Evolutionary conservation across 176 grass and related monocot genomes (phyloP).

Genomic region (Avena sativa): DNA sequence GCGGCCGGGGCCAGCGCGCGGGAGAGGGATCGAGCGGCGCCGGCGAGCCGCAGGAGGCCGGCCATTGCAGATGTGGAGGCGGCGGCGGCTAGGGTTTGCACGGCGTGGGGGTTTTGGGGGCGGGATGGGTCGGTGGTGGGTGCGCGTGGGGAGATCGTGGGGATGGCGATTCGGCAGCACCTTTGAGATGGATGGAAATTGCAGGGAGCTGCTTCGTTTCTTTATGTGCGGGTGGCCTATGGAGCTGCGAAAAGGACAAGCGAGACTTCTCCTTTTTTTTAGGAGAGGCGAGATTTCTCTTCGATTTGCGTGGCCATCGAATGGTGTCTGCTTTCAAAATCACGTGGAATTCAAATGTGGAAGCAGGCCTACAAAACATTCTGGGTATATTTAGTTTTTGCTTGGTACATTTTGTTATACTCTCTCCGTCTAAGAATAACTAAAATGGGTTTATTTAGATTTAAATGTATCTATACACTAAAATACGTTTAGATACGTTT

Average conservation of each 20-base stretch:
- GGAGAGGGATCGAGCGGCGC: constrained; percentile 40
- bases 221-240: constrained; percentile 15
- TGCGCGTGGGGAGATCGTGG: constrained; percentile 9
- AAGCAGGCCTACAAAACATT: no score
- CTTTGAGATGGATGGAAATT: background rate
- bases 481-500: no score
- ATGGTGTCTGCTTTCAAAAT: background rate
- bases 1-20: background rate
- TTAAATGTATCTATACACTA: no score
- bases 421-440: no score
- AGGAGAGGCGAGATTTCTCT: background rate
- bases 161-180: background rate
- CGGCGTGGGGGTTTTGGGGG: constrained; percentile 46
- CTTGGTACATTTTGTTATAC: no score
- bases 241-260: constrained; percentile 1
- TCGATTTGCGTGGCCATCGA: constrained; percentile 1
- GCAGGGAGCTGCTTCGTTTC: background rate
- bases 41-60: constrained; percentile 56
- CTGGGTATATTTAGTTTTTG: no score
- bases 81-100: constrained; percentile 51
- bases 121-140: background rate
- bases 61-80: constrained; percentile 55
- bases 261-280: no score
- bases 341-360: background rate
- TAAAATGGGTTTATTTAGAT: no score